phyloP scores from a whole-genome alignment of 345 rosid genomes.

The Aethionema arabicum region DNA sequence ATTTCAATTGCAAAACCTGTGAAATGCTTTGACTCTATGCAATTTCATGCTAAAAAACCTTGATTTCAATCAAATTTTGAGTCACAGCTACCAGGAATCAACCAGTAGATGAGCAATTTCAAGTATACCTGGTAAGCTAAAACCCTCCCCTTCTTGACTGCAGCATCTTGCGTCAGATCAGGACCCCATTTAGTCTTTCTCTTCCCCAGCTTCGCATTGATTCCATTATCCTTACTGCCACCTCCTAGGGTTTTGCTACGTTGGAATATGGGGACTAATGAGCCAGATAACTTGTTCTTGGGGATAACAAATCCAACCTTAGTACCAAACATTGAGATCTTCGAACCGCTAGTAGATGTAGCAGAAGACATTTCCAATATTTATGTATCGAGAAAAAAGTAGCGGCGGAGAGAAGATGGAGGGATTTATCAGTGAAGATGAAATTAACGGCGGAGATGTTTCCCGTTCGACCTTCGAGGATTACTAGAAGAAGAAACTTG shows the following conservation, averaged over 20 bases:
- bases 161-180: constrained; percentile 64
- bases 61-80: neutral
- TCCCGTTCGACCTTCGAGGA: too few relatives aligned
- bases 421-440: neutral
- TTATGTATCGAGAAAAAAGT: neutral
- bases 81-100: neutral
- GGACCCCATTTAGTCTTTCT: constrained; percentile 92
- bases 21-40: neutral
- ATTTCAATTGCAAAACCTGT: constrained; percentile 2
- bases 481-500: neutral
- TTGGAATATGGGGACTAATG: constrained; percentile 64
- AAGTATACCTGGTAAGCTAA: constrained; percentile 80
- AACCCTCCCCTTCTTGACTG: constrained; percentile 57
- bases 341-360: constrained; percentile 43
- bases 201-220: constrained; percentile 41
- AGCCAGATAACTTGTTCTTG: constrained; percentile 84
- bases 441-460: neutral
- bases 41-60: neutral
- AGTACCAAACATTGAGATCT: constrained; percentile 70
- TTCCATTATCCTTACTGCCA: constrained; percentile 41
- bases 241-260: constrained; percentile 53
- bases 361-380: constrained; percentile 46
- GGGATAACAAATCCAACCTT: constrained; percentile 92
- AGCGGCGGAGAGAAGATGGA: neutral
- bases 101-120: neutral